Evolutionary conservation across 1,284 basidiomycete genomes (phyloP).

Genomic region (Marasmius oreades): DNA sequence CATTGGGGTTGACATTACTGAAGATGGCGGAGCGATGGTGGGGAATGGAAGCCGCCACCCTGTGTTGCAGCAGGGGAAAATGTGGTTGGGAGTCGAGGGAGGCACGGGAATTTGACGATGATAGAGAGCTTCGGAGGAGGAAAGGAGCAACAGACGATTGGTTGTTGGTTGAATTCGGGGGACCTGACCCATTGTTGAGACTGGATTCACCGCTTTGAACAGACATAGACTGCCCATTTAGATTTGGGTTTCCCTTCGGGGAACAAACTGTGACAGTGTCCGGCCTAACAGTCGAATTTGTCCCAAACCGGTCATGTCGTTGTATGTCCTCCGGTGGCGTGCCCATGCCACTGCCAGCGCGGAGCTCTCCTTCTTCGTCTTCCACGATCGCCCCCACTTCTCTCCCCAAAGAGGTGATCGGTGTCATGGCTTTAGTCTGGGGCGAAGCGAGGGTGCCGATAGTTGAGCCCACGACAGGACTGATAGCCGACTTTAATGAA

Average conservation of each 20-base stretch:
- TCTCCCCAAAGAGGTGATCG: constrained; percentile 5
- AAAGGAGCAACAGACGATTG: neutral
- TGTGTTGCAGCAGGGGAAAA: neutral
- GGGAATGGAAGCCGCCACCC: neutral
- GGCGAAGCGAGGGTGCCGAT: neutral
- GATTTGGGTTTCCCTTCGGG: no score
- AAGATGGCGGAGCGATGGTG: neutral
- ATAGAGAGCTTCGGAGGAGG: neutral
- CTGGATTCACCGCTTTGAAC: neutral
- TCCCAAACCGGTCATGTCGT: neutral
- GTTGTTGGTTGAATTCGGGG: neutral
- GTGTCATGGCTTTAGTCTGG: neutral
- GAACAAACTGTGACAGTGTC: neutral
- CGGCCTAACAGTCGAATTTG: neutral
- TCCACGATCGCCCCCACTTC: constrained; percentile 19
- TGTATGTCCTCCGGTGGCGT: constrained; percentile 1
- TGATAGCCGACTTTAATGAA: neutral
- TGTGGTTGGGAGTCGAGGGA: neutral
- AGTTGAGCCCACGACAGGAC: neutral
- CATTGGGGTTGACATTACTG: neutral
- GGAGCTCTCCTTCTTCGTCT: constrained; percentile 16
- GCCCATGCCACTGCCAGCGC: constrained; percentile 5
- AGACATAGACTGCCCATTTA: neutral
- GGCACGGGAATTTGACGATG: neutral
- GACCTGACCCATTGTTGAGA: neutral